phyloP scores from a whole-genome alignment of 129 eudicot genomes.

The Glebionis coronaria region DNA sequence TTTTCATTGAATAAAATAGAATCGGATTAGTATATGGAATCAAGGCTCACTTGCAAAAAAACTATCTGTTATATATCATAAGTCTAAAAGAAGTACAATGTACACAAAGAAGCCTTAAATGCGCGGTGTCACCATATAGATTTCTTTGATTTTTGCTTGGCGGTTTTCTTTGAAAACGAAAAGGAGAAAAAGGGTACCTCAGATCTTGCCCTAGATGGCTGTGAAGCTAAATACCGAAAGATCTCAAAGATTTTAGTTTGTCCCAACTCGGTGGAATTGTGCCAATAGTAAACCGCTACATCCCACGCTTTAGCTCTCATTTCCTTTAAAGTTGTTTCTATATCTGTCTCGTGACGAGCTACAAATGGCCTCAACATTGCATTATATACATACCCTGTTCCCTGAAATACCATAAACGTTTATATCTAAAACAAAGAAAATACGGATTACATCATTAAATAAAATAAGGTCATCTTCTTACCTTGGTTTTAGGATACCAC shows the following conservation, averaged over 20 bases:
- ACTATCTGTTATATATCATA: conserved; percentile 21
- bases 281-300: conserved; percentile 80
- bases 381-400: conserved; percentile 68
- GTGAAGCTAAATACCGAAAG: conserved; percentile 49
- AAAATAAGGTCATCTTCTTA: conserved; percentile 21
- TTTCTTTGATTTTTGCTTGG: conserved; percentile 34
- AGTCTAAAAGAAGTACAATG: conserved; percentile 17
- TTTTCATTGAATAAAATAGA: not conserved
- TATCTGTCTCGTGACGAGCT: conserved; percentile 68
- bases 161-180: conserved; percentile 33
- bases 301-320: conserved; percentile 75
- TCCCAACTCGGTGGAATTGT: conserved; percentile 75
- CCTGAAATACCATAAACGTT: conserved; percentile 45
- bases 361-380: conserved; percentile 65
- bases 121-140: conserved; percentile 22
- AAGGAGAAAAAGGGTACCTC: conserved; percentile 46
- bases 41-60: conserved; percentile 17
- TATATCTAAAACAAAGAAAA: not conserved
- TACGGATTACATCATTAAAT: not conserved
- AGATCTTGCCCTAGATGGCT: conserved; percentile 41
- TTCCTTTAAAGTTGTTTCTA: conserved; percentile 63
- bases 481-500: conserved; percentile 98
- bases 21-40: not conserved
- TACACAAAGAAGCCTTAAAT: conserved; percentile 20
- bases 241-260: conserved; percentile 60